Percentiles rank a stretch among this genome's conserved stretches.
Conservation (phyloP, 371 early-diverging fungal species). For the Globomyces sp. region DNA sequence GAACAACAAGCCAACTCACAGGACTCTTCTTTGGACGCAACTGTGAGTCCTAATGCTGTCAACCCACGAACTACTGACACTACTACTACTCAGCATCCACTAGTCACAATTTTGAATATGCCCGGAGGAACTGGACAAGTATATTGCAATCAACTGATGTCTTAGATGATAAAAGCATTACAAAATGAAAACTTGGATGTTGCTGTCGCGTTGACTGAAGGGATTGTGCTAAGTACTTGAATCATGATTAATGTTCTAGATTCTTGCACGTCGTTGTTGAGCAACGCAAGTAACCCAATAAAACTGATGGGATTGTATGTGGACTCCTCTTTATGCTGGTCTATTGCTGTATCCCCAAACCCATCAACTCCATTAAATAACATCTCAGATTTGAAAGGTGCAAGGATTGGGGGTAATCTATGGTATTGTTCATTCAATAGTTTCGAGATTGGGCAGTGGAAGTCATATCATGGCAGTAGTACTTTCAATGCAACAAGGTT, state of each 20-base stretch:
- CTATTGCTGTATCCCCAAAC: conserved; percentile 30
- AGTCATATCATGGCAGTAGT: conserved; percentile 84
- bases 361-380: neutral
- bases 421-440: no score
- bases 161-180: conserved; percentile 75
- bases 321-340: conserved; percentile 62
- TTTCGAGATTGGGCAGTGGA: conserved; percentile 68
- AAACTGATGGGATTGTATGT: conserved; percentile 76
- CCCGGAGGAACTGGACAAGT: conserved; percentile 55
- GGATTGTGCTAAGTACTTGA: conserved; percentile 38
- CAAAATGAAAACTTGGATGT: conserved; percentile 68
- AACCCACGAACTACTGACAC: no score
- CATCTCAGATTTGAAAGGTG: conserved; percentile 44
- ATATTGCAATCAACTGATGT: neutral
- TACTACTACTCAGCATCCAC: neutral
- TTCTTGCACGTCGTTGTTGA: neutral
- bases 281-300: conserved; percentile 56
- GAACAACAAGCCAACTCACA: neutral
- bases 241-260: neutral
- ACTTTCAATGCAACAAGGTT: conserved; percentile 67
- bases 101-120: conserved; percentile 50
- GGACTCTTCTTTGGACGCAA: no score
- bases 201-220: conserved; percentile 84
- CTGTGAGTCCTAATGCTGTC: no score
- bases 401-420: conserved; percentile 65